Conservation (phyloP, 257 asterid species). For the Ballota nigra region DNA sequence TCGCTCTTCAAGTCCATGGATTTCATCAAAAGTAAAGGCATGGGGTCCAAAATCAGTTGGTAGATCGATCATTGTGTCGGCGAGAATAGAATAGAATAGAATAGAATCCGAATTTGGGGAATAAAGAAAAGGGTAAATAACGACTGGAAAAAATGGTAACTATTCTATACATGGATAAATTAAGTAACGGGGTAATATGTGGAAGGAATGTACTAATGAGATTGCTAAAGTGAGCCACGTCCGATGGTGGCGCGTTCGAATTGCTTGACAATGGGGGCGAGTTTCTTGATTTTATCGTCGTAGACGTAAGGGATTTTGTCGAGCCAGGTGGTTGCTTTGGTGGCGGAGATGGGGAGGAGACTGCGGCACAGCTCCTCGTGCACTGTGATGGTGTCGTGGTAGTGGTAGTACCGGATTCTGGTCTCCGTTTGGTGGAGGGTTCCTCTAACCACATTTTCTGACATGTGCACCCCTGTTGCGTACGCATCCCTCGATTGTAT, state of each 20-base stretch:
- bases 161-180: slow-evolving; percentile 28
- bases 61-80: slow-evolving; percentile 22
- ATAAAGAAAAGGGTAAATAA: neutral
- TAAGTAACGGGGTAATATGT: neutral
- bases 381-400: slow-evolving; percentile 60
- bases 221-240: neutral
- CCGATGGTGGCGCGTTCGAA: slow-evolving; percentile 48
- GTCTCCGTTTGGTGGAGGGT: slow-evolving; percentile 42
- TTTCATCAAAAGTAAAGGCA: neutral
- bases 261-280: slow-evolving; percentile 46
- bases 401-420: slow-evolving; percentile 50
- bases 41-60: slow-evolving; percentile 2
- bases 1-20: neutral
- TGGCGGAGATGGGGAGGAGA: slow-evolving; percentile 34
- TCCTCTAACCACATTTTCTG: slow-evolving; percentile 44
- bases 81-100: neutral
- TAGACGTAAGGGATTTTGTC: slow-evolving; percentile 53
- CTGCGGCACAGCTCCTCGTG: slow-evolving; percentile 59
- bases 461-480: slow-evolving; percentile 66
- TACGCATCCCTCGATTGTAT: slow-evolving; percentile 50
- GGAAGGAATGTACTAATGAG: neutral
- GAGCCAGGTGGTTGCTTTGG: slow-evolving; percentile 49
- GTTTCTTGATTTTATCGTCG: slow-evolving; percentile 53
- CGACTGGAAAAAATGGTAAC: neutral
- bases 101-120: neutral